phyloP scores from a whole-genome alignment of 1,284 basidiomycete genomes.

The Papiliotrema nemorosa region DNA sequence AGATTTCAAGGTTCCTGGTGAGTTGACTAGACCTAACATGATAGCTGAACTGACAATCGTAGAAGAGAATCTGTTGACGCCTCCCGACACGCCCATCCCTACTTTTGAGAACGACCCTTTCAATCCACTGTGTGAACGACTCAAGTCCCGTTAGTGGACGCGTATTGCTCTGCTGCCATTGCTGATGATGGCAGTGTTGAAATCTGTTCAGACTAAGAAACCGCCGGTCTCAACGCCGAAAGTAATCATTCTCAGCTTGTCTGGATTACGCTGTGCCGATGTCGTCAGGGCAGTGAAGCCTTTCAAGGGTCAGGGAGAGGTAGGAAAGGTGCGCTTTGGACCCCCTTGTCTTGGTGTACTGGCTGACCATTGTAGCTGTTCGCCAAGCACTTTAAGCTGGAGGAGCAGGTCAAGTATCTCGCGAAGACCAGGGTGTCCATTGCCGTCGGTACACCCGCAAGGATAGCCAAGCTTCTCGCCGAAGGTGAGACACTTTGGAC shows the following conservation, averaged over 20 bases:
- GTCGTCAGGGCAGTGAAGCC: slow-evolving; percentile 45
- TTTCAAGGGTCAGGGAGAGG: slow-evolving; percentile 43
- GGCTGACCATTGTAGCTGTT: slow-evolving; percentile 37
- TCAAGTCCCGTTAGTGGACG: slow-evolving; percentile 4
- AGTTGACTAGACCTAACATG: not conserved
- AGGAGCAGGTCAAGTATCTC: slow-evolving; percentile 49
- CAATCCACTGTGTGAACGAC: not conserved
- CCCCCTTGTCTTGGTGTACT: not conserved
- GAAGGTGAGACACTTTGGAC: slow-evolving; percentile 29
- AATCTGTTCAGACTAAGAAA: slow-evolving; percentile 10
- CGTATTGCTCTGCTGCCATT: not conserved
- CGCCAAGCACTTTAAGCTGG: slow-evolving; percentile 50
- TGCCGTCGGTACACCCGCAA: slow-evolving; percentile 49
- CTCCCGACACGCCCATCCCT: not conserved
- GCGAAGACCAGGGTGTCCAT: slow-evolving; percentile 44
- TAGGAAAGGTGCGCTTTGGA: slow-evolving; percentile 44
- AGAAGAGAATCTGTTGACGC: slow-evolving; percentile 1
- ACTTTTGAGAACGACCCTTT: not conserved
- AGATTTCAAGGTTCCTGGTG: slow-evolving; percentile 34
- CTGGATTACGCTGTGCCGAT: slow-evolving; percentile 49
- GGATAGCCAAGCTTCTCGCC: slow-evolving; percentile 46
- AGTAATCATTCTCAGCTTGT: slow-evolving; percentile 44
- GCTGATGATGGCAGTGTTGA: not conserved
- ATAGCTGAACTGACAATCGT: not conserved
- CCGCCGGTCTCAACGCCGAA: slow-evolving; percentile 31